phyloP scores from a whole-genome alignment of 2,329 filamentous ascomycete genomes.

The Aaosphaeria arxii region DNA sequence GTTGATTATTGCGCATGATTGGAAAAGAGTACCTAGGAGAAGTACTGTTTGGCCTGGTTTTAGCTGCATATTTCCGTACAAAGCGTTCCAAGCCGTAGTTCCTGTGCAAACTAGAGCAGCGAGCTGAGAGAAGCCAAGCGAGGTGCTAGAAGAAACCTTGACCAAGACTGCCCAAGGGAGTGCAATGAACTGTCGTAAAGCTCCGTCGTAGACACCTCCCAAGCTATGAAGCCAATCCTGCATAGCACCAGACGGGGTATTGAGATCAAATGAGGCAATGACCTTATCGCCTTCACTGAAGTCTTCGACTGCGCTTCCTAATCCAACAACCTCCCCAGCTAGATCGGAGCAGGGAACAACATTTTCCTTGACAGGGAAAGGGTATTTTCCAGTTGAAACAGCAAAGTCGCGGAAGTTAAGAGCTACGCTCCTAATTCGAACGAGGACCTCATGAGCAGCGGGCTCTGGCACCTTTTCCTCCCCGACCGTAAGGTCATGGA shows the following conservation, averaged over 20 bases:
- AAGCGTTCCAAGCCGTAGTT: constrained; percentile 19
- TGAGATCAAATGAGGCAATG: too few relatives aligned
- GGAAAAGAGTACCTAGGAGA: too few relatives aligned
- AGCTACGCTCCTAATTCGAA: constrained; percentile 46
- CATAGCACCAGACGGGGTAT: too few relatives aligned
- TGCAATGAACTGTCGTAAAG: too few relatives aligned
- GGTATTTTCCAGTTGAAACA: constrained; percentile 2
- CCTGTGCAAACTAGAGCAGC: constrained; percentile 55
- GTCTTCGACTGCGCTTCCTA: too few relatives aligned
- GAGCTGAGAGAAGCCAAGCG: constrained; percentile 58
- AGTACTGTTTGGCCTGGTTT: constrained; percentile 31
- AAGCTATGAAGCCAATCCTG: too few relatives aligned
- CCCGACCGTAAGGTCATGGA: constrained; percentile 2
- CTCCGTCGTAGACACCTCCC: too few relatives aligned
- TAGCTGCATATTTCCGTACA: too few relatives aligned
- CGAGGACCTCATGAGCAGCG: constrained; percentile 41
- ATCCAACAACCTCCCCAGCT: neutral
- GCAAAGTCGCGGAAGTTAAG: constrained; percentile 50
- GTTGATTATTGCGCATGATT: too few relatives aligned
- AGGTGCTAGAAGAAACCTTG: constrained; percentile 15
- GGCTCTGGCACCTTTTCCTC: constrained; percentile 1
- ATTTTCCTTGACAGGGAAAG: constrained; percentile 3
- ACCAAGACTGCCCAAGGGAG: too few relatives aligned
- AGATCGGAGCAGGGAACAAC: constrained; percentile 18
- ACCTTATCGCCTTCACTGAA: too few relatives aligned